Evolutionary conservation across 2,329 filamentous ascomycete species (phyloP).

Genomic region (Penicillium sp.): DNA sequence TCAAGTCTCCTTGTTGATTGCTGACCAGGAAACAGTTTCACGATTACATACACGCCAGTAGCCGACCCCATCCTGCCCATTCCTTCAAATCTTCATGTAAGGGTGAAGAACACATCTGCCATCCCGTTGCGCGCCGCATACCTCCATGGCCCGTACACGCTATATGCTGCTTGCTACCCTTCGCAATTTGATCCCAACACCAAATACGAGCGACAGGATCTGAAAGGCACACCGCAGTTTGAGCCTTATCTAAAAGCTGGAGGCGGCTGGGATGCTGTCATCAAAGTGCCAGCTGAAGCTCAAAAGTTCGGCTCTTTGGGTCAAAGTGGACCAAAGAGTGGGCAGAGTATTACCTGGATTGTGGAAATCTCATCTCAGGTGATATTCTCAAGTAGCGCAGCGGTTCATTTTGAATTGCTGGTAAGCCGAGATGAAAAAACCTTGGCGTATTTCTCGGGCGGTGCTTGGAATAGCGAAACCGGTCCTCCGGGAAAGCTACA

Average conservation of each 20-base stretch:
- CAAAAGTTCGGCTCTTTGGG: constrained; percentile 35
- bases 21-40: constrained; percentile 54
- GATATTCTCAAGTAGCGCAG: constrained; percentile 85
- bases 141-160: constrained; percentile 90
- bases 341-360: constrained; percentile 73
- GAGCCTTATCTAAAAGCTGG: constrained; percentile 96
- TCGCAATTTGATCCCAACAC: constrained; percentile 78
- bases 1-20: not conserved
- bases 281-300: constrained; percentile 68
- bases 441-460: constrained; percentile 63
- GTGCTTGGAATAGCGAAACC: constrained; percentile 50
- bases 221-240: constrained; percentile 80
- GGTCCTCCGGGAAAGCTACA: constrained; percentile 67
- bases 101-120: constrained; percentile 86
- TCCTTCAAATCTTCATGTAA: constrained; percentile 75
- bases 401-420: constrained; percentile 82
- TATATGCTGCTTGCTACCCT: constrained; percentile 84
- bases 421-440: constrained; percentile 84
- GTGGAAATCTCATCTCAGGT: constrained; percentile 91
- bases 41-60: constrained; percentile 85
- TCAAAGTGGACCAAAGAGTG: constrained; percentile 45
- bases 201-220: constrained; percentile 67
- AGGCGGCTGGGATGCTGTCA: constrained; percentile 75
- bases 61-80: constrained; percentile 86
- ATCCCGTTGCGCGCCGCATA: constrained; percentile 92